Evolutionary conservation across 1,284 basidiomycete genomes (phyloP), one percentile per base, ranked within the genome.

Genomic region (Entoloma clypeatum): DNA sequence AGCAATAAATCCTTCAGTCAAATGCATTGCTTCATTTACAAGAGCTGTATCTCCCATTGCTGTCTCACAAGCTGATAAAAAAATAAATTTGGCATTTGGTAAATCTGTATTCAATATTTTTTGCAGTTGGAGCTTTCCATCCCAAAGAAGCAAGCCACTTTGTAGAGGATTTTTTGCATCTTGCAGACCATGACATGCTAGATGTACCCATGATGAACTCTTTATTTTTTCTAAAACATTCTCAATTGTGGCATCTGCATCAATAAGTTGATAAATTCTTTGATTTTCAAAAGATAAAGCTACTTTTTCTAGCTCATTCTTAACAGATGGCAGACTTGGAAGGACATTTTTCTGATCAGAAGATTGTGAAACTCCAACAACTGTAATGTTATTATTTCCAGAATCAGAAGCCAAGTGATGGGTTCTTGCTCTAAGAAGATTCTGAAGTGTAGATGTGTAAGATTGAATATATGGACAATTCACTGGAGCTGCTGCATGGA

Each of bases 11-110:
- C 55, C 58, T 4, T 55, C 58, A 4, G 58, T 58, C 3, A 65
- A 46, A 44, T 68, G 61, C 32, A 56, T 36, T 1, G 53, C 37
- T 41, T 66, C 60, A 26, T 61, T 55, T 0, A 53, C 41, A 30
- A 55, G 34, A 8, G 41, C 38, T 1, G 37, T 30, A 36, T 59
- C 59, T 4, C 57, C 58, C 49, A 44, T 57, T 1, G 62, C 64
- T 7, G 60, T 65, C 35, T 65, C 49, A 41, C 65, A 67, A 0
- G 65, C 65, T 18, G 60, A 59, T 9, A 66, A 58, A 41, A 62
- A 54, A 3, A 46, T 44, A 34, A 50, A 49, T 16, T 49, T 36
- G 7, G 49, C 51, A 17, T 31, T 36, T n/a, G 45, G 38, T 17
- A 52, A 39, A 19, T 37, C 18, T 18, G 25, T 48, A 7, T 43